phyloP scores from a whole-genome alignment of 495 filamentous ascomycete species.

The Tetracladium setigerum region DNA sequence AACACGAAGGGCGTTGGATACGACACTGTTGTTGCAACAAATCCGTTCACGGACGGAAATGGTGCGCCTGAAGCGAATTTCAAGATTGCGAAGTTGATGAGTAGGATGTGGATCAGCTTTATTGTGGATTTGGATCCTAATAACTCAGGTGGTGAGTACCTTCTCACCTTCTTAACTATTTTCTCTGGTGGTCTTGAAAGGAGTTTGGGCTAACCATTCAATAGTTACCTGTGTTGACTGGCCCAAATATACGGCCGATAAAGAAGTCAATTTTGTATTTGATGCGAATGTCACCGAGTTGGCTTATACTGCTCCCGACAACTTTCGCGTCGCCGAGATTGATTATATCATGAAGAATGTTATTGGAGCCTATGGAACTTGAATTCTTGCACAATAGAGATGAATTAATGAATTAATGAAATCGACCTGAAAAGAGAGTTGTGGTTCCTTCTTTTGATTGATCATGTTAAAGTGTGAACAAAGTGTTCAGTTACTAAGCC shows the following conservation, averaged over 20 bases:
- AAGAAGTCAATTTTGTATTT: slow-evolving; percentile 7
- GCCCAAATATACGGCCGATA: slow-evolving; percentile 4
- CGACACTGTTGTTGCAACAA: slow-evolving; percentile 5
- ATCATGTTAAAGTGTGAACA: no score
- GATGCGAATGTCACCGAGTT: slow-evolving; percentile 10
- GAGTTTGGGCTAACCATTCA: not conserved
- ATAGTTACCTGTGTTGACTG: slow-evolving; percentile 2
- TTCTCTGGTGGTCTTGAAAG: no score
- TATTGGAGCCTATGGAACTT: not conserved
- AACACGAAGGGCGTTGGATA: slow-evolving; percentile 35
- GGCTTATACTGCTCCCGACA: slow-evolving; percentile 9
- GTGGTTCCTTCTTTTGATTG: no score
- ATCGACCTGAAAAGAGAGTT: no score
- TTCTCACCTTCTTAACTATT: not conserved
- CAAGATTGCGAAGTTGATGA: slow-evolving; percentile 33
- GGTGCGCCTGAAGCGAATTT: slow-evolving; percentile 13
- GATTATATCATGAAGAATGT: slow-evolving; percentile 1
- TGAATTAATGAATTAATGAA: no score
- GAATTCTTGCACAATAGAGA: not conserved
- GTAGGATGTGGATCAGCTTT: slow-evolving; percentile 37
- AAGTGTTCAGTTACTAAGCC: no score
- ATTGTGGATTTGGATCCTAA: slow-evolving; percentile 33
- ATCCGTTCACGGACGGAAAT: slow-evolving; percentile 28
- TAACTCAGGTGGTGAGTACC: not conserved
- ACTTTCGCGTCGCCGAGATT: slow-evolving; percentile 5